phyloP scores from a whole-genome alignment of 306 rosid genomes.

The Medicago ruthenica region DNA sequence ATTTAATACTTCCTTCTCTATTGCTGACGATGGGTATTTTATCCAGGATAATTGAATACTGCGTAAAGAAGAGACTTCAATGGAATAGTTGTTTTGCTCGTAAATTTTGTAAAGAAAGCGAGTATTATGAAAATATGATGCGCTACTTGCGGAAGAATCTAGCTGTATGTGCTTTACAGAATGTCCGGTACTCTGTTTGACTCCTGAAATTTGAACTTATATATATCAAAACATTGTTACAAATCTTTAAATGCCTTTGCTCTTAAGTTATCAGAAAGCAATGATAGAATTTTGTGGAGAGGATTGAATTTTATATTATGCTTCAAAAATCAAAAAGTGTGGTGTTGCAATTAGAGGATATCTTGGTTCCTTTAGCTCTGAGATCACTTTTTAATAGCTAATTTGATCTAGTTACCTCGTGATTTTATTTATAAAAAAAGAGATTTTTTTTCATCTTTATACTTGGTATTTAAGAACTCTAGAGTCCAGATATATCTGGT shows the following conservation, averaged over 20 bases:
- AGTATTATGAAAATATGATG: constrained; percentile 89
- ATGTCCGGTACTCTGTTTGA: constrained; percentile 36
- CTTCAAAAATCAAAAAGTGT: background rate
- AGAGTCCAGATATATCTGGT: constrained; percentile 1
- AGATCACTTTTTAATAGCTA: constrained; percentile 29
- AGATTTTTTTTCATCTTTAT: background rate
- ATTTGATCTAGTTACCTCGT: background rate
- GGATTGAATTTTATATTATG: constrained; percentile 30
- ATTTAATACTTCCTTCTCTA: constrained; percentile 1
- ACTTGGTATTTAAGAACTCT: constrained; percentile 9
- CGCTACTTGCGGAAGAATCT: constrained; percentile 82
- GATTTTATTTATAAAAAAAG: background rate
- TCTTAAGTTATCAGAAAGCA: background rate
- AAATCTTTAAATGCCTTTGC: constrained; percentile 26
- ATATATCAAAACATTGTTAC: constrained; percentile 18
- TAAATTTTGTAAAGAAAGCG: constrained; percentile 81
- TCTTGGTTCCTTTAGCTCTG: constrained; percentile 10
- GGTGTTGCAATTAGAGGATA: background rate
- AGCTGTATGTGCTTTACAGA: constrained; percentile 64
- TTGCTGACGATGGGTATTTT: constrained; percentile 33
- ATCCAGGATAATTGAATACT: constrained; percentile 77
- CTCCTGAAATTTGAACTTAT: constrained; percentile 35
- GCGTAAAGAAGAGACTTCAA: constrained; percentile 88
- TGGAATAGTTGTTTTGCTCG: constrained; percentile 83
- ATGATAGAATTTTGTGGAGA: background rate